Conservation (phyloP, 2,329 filamentous ascomycete species). For the Fusarium nanum region DNA sequence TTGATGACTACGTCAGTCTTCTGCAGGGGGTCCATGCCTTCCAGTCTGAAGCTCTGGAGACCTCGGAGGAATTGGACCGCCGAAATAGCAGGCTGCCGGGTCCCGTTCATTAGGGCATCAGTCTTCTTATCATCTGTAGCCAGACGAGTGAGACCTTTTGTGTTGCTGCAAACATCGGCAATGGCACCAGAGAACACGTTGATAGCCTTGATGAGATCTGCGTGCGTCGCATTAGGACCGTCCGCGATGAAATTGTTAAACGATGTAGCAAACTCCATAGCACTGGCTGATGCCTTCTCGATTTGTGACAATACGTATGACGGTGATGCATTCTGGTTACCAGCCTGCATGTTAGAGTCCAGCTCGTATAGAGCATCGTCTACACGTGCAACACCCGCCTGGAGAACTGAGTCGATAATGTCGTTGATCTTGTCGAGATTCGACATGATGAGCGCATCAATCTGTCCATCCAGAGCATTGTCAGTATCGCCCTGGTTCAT, state of each 20-base stretch:
- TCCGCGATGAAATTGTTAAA: conserved; percentile 99
- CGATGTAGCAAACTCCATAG: conserved; percentile 96
- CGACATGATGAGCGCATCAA: conserved; percentile 87
- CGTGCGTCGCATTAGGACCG: conserved; percentile 88
- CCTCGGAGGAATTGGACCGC: conserved; percentile 96
- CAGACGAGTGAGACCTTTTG: conserved; percentile 92
- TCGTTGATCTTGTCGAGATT: conserved; percentile 95
- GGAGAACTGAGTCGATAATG: conserved; percentile 95
- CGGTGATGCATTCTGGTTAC: conserved; percentile 97
- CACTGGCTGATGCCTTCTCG: conserved; percentile 92
- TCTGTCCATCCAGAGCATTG: conserved; percentile 85
- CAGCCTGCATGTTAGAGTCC: conserved; percentile 97
- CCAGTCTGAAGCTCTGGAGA: conserved; percentile 91
- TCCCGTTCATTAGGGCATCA: conserved; percentile 84
- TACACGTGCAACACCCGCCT: conserved; percentile 91
- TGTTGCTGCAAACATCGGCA: conserved; percentile 94
- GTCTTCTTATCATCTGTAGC: conserved; percentile 96
- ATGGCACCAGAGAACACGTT: conserved; percentile 91
- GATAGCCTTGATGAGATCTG: conserved; percentile 92
- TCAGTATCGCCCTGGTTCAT: conserved; percentile 80
- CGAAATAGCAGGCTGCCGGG: conserved; percentile 84
- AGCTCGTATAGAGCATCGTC: conserved; percentile 97
- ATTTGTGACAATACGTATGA: conserved; percentile 96
- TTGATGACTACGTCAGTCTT: conserved; percentile 98
- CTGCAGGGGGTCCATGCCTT: conserved; percentile 88